Percentiles rank a stretch among this genome's conserved stretches.
Conservation (phyloP, 495 filamentous ascomycete species). For the Chaetomium tenue region DNA sequence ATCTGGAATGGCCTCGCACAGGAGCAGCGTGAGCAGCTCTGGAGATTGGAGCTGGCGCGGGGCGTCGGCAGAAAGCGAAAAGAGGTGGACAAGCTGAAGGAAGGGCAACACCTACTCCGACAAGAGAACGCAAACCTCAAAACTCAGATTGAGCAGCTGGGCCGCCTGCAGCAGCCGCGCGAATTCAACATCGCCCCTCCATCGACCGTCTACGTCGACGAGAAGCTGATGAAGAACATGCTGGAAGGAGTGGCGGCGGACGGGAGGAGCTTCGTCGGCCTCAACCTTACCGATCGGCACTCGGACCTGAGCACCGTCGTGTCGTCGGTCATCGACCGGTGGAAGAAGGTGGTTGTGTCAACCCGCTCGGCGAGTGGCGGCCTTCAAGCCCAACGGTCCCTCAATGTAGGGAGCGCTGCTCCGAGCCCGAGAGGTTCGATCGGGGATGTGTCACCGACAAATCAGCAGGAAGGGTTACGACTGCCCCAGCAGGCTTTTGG, state of each 20-base stretch:
- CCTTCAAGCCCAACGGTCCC: constrained; percentile 38
- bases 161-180: constrained; percentile 64
- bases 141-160: constrained; percentile 65
- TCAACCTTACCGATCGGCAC: constrained; percentile 44
- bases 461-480: neutral
- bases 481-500: constrained; percentile 15
- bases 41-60: constrained; percentile 76
- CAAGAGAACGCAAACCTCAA: constrained; percentile 74
- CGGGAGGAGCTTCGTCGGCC: constrained; percentile 35
- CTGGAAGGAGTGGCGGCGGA: constrained; percentile 33
- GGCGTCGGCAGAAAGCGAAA: constrained; percentile 67
- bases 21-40: constrained; percentile 60
- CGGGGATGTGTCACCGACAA: neutral
- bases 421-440: neutral
- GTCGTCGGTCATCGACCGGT: constrained; percentile 49
- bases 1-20: constrained; percentile 64
- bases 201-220: constrained; percentile 57
- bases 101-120: constrained; percentile 58
- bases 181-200: constrained; percentile 69
- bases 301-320: constrained; percentile 48
- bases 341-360: constrained; percentile 52
- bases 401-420: constrained; percentile 28
- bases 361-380: constrained; percentile 34
- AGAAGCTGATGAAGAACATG: constrained; percentile 40
- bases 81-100: constrained; percentile 60